These are phyloP conservation scores for Pythium insidiosum DNA, from an alignment of 352 stramenopile genomes.

Conservation along the genomic window DNA sequence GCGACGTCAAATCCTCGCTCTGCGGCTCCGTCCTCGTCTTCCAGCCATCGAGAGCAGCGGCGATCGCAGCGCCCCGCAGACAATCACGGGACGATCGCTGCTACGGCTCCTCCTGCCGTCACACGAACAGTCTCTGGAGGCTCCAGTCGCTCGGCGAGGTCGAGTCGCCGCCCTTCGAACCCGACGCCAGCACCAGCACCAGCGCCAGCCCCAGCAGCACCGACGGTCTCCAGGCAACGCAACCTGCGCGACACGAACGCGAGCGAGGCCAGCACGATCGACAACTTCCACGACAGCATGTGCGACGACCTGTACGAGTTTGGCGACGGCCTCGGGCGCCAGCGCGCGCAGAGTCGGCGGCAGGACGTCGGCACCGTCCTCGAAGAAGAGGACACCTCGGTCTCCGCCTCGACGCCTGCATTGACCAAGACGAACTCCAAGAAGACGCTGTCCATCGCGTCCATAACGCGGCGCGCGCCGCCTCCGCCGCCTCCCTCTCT, in stretches of 20 bases:
- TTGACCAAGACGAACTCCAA: constrained; percentile 6
- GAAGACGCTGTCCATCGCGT: constrained; percentile 12
- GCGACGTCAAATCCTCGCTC: not conserved
- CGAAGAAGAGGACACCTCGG: not conserved
- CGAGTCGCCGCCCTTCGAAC: too few species aligned
- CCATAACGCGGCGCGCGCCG: constrained; percentile 3
- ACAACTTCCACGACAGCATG: constrained; percentile 16
- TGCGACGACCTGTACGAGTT: constrained; percentile 13
- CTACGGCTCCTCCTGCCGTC: too few species aligned
- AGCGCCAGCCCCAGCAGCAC: too few species aligned
- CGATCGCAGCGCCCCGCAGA: too few species aligned
- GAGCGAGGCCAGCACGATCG: constrained; percentile 9
- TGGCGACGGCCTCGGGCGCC: constrained; percentile 9
- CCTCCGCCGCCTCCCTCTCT: not conserved
- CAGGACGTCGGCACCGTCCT: constrained; percentile 1
- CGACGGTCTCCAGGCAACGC: not conserved
- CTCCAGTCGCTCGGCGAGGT: too few species aligned
- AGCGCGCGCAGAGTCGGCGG: constrained; percentile 3
- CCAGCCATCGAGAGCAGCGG: not conserved
- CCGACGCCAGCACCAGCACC: too few species aligned
- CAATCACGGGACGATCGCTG: too few species aligned
- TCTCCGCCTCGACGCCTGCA: not conserved
- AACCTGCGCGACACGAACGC: constrained; percentile 1
- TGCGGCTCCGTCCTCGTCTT: not conserved
- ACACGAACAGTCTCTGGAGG: too few species aligned